Percentiles rank a stretch among this genome's conserved stretches.
Evolutionary conservation across 352 stramenopile species (phyloP).

Genomic region (Globisporangium irregulare): DNA sequence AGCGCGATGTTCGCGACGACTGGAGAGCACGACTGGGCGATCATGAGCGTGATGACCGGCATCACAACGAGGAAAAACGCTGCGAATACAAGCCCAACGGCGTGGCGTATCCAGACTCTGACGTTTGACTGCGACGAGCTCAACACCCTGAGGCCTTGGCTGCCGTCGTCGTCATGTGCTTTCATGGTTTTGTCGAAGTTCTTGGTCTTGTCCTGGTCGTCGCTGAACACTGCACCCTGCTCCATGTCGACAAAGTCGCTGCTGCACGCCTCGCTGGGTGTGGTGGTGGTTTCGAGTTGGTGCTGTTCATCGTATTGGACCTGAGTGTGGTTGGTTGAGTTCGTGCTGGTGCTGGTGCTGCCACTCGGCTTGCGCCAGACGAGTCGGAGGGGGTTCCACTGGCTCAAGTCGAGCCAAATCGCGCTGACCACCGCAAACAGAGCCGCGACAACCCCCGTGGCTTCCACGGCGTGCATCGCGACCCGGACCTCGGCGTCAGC

Average conservation of each 20-base stretch:
- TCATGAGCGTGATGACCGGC: slow-evolving; percentile 17
- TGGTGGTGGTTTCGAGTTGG: too few relatives aligned
- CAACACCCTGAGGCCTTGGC: too few relatives aligned
- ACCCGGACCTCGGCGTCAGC: slow-evolving; percentile 24
- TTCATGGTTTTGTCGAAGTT: too few relatives aligned
- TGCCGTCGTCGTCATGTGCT: background rate
- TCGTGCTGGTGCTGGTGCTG: too few relatives aligned
- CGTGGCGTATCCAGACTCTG: slow-evolving; percentile 1
- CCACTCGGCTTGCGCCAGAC: too few relatives aligned
- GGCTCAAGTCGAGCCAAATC: slow-evolving; percentile 26
- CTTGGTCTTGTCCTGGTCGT: too few relatives aligned
- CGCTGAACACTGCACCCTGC: too few relatives aligned
- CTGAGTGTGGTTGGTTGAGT: too few relatives aligned
- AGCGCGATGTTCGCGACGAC: slow-evolving; percentile 33
- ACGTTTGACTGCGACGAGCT: too few relatives aligned
- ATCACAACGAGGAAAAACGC: background rate
- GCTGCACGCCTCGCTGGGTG: too few relatives aligned
- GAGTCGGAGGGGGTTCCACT: slow-evolving; percentile 24
- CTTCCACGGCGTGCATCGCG: slow-evolving; percentile 15
- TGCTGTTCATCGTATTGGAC: background rate
- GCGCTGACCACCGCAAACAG: slow-evolving; percentile 19
- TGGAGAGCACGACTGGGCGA: slow-evolving; percentile 17
- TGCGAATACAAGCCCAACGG: background rate
- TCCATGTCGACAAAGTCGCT: too few relatives aligned
- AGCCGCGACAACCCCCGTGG: slow-evolving; percentile 17